These are phyloP conservation scores for Penicillium ucsense DNA, from an alignment of 495 filamentous ascomycete species.

Conservation along the genomic window DNA sequence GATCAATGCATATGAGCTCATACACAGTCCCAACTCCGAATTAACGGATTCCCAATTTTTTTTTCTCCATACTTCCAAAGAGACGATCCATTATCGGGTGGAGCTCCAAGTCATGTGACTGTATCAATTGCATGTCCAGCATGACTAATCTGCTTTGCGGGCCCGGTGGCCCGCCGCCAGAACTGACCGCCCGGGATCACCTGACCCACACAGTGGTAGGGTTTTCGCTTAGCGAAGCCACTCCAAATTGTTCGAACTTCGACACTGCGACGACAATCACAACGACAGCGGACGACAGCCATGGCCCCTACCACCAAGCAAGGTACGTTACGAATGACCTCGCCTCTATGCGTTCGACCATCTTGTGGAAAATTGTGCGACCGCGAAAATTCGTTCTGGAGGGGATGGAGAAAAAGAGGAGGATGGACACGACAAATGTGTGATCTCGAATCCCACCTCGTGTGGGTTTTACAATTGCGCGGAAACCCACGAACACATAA, in stretches of 20 bases:
- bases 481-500: neutral
- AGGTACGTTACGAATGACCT: slow-evolving; percentile 42
- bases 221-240: slow-evolving; percentile 40
- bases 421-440: slow-evolving; percentile 1
- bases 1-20: neutral
- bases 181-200: slow-evolving; percentile 19
- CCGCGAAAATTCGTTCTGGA: slow-evolving; percentile 6
- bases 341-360: slow-evolving; percentile 6
- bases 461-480: neutral
- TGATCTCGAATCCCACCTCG: slow-evolving; percentile 6
- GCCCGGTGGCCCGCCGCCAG: too few relatives aligned
- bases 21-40: neutral
- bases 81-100: neutral
- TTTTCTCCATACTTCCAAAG: neutral
- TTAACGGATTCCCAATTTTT: neutral
- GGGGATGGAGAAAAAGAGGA: neutral
- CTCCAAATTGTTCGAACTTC: slow-evolving; percentile 33
- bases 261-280: slow-evolving; percentile 39
- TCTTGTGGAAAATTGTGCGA: slow-evolving; percentile 22
- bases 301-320: slow-evolving; percentile 75
- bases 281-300: slow-evolving; percentile 45
- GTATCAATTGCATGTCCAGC: too few relatives aligned
- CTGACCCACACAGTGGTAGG: slow-evolving; percentile 42
- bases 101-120: too few relatives aligned
- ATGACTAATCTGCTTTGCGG: too few relatives aligned